A percentile compares a stretch with the other conserved stretches of the same genome.
Conservation (phyloP, 192 early-diverging fungal genomes). For the Coemansia umbellata region DNA sequence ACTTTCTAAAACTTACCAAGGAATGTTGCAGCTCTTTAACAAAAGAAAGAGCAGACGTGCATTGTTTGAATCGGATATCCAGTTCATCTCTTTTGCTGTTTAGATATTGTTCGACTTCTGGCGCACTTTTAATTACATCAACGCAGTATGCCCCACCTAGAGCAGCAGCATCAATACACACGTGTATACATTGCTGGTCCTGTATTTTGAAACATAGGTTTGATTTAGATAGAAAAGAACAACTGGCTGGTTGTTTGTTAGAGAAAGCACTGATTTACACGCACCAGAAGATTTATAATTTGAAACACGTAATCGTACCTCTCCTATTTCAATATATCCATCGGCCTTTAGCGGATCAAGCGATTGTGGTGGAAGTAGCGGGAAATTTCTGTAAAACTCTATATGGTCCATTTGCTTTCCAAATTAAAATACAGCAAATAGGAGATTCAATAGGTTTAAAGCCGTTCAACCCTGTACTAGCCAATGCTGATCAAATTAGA, state of each 20-base stretch:
- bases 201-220: not conserved
- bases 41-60: slow-evolving; percentile 37
- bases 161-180: slow-evolving; percentile 16
- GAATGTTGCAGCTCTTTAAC: slow-evolving; percentile 34
- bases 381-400: slow-evolving; percentile 40
- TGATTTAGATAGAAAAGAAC: not conserved
- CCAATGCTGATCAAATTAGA: too few relatives aligned
- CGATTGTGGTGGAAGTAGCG: slow-evolving; percentile 28
- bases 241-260: too few relatives aligned
- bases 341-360: slow-evolving; percentile 32
- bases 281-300: not conserved
- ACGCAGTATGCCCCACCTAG: slow-evolving; percentile 18
- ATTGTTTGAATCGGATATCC: slow-evolving; percentile 33
- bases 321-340: slow-evolving; percentile 27
- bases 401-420: slow-evolving; percentile 39
- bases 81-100: slow-evolving; percentile 11
- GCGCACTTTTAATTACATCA: slow-evolving; percentile 25
- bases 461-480: too few relatives aligned
- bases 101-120: slow-evolving; percentile 13
- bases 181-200: slow-evolving; percentile 9
- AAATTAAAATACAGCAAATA: too few relatives aligned
- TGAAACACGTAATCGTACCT: not conserved
- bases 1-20: slow-evolving; percentile 31
- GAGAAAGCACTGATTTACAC: not conserved
- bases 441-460: too few relatives aligned